Base-by-base conservation (phyloP, 1,284 basidiomycete species). In the Cutaneotrichosporon cutaneum region DNA sequence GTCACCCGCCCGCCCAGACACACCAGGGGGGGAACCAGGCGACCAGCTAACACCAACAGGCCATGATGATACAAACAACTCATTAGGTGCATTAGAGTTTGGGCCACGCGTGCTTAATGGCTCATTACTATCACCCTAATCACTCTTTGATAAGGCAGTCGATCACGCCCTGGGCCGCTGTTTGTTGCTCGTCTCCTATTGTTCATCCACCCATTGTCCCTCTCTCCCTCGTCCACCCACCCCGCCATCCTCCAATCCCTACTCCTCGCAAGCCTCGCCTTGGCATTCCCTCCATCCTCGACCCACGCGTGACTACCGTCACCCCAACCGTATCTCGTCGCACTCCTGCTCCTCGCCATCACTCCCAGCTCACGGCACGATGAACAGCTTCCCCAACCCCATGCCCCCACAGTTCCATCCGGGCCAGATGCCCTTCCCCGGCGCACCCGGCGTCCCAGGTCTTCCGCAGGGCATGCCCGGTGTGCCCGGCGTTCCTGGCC, bases 341-440 rank as follows among this genome's bases (percentile, higher is more conserved):
- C 16, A 7, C 39, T 7, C 18, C 16, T 42, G 16, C 39, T 7
- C 18, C 16, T 42, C 39, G 16, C 16, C 21, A 24, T 51, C 42
- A 21, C 44, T 22, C 30, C 10, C n/a, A n/a, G n/a, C n/a, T n/a
- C n/a, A n/a, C 22, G 16, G 26, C n/a, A 36, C 32, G 24, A 66
- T 67, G 62, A 62, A 62, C 65, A 24, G 58, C 45, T 64, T 57
- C 51, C 62, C 60, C 14, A 57, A 59, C 65, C 59, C 64, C 26
- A 60, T 61, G 52, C 64, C 59, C 22, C 45, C 21, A 18, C 61
- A 62, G 57, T 61, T 53, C 45, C 52, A 54, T 47, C 51, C 36
- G 8, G 51, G 36, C 13, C 42, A 59, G 27, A 59, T 59, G 58
- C 51, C 35, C 8, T 53, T 48, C 26, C 52, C 51, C 8, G 52